phyloP scores from a whole-genome alignment of 371 early-diverging fungal species.

The Rhizopus delemar region DNA sequence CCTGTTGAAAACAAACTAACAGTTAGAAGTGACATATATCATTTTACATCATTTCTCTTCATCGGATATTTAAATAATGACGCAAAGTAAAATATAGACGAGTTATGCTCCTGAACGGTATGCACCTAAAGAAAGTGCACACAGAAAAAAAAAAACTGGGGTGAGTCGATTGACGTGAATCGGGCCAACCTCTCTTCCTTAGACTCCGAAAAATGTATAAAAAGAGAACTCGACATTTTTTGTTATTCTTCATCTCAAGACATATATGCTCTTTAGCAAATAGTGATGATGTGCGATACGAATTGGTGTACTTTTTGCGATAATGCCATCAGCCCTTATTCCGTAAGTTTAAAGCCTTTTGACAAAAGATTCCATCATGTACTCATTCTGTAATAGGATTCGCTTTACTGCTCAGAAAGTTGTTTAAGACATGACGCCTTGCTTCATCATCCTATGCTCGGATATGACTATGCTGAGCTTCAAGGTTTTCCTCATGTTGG shows the following conservation, averaged over 20 bases:
- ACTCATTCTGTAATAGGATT: constrained; percentile 7
- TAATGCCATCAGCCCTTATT: constrained; percentile 27
- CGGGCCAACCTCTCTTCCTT: background rate
- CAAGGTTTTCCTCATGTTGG: constrained; percentile 30
- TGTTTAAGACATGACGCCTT: constrained; percentile 33
- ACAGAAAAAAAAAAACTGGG: background rate
- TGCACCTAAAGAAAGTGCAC: background rate
- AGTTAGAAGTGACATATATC: background rate
- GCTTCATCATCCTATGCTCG: constrained; percentile 32
- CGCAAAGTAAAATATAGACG: background rate
- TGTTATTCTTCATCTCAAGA: no score
- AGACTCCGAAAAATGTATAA: constrained; percentile 5
- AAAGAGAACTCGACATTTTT: background rate
- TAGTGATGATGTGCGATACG: constrained; percentile 24
- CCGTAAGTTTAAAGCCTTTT: background rate
- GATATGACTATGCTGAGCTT: constrained; percentile 37
- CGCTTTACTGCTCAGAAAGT: constrained; percentile 36
- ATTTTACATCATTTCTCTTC: background rate
- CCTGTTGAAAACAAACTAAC: background rate
- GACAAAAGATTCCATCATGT: background rate
- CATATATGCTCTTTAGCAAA: no score
- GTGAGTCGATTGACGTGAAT: background rate
- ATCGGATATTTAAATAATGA: constrained; percentile 3
- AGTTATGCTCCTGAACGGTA: no score
- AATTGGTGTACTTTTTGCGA: constrained; percentile 38